Conservation (phyloP, 768 basidiomycete genomes). For the Pisolithus microcarpus region DNA sequence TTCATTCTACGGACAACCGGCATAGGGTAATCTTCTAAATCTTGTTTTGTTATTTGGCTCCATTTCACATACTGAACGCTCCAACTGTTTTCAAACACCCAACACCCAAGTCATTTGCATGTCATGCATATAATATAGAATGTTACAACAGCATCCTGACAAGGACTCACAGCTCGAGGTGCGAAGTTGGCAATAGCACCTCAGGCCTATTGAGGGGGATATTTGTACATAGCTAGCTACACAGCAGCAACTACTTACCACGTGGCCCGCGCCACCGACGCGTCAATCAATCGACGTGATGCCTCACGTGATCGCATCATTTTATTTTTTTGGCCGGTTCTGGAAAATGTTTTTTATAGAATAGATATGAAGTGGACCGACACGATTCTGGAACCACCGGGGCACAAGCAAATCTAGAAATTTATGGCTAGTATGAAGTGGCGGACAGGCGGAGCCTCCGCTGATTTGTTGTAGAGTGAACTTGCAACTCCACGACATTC, state of each 20-base stretch:
- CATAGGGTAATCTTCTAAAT: constrained; percentile 23
- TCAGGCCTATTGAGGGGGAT: not conserved
- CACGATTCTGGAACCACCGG: no score
- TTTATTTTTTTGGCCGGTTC: no score
- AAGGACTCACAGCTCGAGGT: constrained; percentile 11
- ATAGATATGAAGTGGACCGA: no score
- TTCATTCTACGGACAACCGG: constrained; percentile 23
- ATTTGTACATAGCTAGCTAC: not conserved
- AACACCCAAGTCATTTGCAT: constrained; percentile 21
- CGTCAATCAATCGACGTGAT: no score
- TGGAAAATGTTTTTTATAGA: no score
- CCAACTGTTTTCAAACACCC: constrained; percentile 9
- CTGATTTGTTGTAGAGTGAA: constrained; percentile 30
- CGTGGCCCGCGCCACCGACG: no score
- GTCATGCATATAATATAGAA: constrained; percentile 27
- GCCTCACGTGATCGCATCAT: no score
- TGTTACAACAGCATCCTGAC: constrained; percentile 26
- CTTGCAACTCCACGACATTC: no score
- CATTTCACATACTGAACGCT: constrained; percentile 15
- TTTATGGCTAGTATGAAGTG: no score
- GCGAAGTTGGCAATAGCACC: not conserved
- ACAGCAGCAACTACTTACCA: no score
- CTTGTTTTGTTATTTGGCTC: constrained; percentile 17
- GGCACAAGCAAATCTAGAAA: no score
- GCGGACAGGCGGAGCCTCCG: no score